Conservation (phyloP, 139 green algal genomes). For the Micractinium conductrix region DNA sequence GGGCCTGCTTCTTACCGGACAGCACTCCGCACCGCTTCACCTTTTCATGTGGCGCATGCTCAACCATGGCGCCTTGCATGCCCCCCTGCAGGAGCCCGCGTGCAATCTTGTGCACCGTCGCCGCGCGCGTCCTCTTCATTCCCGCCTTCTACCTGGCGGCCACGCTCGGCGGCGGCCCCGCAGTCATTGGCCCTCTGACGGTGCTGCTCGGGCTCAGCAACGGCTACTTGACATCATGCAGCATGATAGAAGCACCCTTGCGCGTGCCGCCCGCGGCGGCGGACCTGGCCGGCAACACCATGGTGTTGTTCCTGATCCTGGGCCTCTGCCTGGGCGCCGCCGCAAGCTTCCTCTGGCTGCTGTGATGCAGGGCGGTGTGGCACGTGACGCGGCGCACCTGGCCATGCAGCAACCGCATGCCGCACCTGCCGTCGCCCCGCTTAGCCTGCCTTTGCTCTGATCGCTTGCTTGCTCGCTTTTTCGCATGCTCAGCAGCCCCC, state of each 20-base stretch:
- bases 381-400: no score
- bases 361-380: no score
- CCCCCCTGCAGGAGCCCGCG: background rate
- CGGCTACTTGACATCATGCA: conserved; percentile 67
- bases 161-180: background rate
- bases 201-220: conserved; percentile 64
- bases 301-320: conserved; percentile 83
- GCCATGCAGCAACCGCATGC: no score
- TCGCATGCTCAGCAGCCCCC: no score
- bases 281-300: conserved; percentile 68
- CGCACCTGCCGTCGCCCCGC: no score
- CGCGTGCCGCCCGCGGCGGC: conserved; percentile 1
- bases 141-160: conserved; percentile 56
- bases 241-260: conserved; percentile 54
- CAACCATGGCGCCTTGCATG: no score
- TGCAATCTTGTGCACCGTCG: background rate
- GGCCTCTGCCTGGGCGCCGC: conserved; percentile 78
- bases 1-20: no score
- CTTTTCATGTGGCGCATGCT: no score
- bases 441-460: no score
- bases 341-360: conserved; percentile 71
- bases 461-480: no score
- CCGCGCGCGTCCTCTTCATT: conserved; percentile 58
- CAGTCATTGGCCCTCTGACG: conserved; percentile 44
- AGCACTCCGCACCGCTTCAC: no score